A percentile compares a stretch with the other conserved stretches of the same genome.
These are phyloP conservation scores for Kodamaea laetipori DNA, from an alignment of 805 yeast genomes.

Conservation along the genomic window DNA sequence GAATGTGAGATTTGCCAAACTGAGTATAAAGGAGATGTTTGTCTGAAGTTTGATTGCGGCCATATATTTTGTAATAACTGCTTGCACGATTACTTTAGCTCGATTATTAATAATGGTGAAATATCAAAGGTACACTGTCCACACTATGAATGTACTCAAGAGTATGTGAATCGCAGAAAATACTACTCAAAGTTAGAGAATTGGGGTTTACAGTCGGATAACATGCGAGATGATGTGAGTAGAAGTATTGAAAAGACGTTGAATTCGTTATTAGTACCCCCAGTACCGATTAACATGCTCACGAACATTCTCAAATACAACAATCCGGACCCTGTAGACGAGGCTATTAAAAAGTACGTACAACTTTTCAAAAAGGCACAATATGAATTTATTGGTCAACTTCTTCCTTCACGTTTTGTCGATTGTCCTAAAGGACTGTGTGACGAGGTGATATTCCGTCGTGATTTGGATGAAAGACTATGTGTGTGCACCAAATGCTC, in stretches of 20 bases:
- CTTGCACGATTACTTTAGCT: constrained; percentile 44
- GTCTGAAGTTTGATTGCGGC: constrained; percentile 52
- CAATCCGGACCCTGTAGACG: constrained; percentile 15
- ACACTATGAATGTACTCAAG: constrained; percentile 48
- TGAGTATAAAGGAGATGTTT: constrained; percentile 46
- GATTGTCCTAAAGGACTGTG: constrained; percentile 54
- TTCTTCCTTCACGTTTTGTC: constrained; percentile 51
- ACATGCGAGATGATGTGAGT: constrained; percentile 8
- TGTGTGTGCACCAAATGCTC: constrained; percentile 52
- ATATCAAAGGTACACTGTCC: constrained; percentile 60
- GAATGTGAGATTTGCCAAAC: constrained; percentile 60
- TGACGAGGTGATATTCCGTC: constrained; percentile 47
- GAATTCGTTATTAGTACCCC: constrained; percentile 40
- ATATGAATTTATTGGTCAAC: constrained; percentile 44
- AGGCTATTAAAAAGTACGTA: constrained; percentile 39
- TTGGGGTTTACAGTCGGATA: constrained; percentile 21
- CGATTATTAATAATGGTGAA: constrained; percentile 49
- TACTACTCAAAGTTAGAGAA: constrained; percentile 21
- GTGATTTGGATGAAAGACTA: constrained; percentile 47
- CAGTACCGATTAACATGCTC: constrained; percentile 39
- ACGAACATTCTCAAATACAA: constrained; percentile 25
- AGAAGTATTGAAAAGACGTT: constrained; percentile 11
- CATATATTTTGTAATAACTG: constrained; percentile 68
- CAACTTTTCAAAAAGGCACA: constrained; percentile 39
- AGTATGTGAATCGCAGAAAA: constrained; percentile 19